Evolutionary conservation across 2,329 filamentous ascomycete genomes (phyloP).

Genomic region (Podosphaera aphanis): DNA sequence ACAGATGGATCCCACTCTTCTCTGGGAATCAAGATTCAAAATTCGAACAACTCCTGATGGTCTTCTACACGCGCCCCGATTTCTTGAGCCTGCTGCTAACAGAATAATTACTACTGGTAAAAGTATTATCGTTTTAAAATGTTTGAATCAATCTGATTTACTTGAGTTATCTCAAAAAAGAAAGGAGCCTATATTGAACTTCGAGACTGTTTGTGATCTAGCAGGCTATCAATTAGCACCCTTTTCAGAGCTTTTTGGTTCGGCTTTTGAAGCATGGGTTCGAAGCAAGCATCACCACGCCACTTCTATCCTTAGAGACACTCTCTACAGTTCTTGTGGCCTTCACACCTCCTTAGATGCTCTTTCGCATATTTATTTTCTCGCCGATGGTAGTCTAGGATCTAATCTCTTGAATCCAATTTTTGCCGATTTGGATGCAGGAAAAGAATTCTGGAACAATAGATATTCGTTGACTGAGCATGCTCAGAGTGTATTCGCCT

Average conservation of each 20-base stretch:
- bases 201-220: conserved; percentile 29
- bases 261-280: conserved; percentile 54
- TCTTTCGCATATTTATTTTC: conserved; percentile 52
- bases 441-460: conserved; percentile 47
- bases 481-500: conserved; percentile 45
- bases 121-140: conserved; percentile 61
- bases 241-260: conserved; percentile 51
- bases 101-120: conserved; percentile 77
- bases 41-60: conserved; percentile 38
- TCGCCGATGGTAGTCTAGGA: conserved; percentile 46
- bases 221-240: conserved; percentile 29
- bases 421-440: conserved; percentile 49
- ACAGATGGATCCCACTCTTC: conserved; percentile 32
- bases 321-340: conserved; percentile 45
- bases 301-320: conserved; percentile 37
- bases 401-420: conserved; percentile 42
- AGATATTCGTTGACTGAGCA: conserved; percentile 59
- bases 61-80: conserved; percentile 44
- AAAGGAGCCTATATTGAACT: conserved; percentile 27
- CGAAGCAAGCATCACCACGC: conserved; percentile 48
- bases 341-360: conserved; percentile 40
- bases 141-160: conserved; percentile 32
- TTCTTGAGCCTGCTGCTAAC: conserved; percentile 42
- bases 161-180: conserved; percentile 15
- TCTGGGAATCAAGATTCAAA: conserved; percentile 58